Conservation (phyloP, 352 stramenopile genomes). For the Phytopythium oedochilum region DNA sequence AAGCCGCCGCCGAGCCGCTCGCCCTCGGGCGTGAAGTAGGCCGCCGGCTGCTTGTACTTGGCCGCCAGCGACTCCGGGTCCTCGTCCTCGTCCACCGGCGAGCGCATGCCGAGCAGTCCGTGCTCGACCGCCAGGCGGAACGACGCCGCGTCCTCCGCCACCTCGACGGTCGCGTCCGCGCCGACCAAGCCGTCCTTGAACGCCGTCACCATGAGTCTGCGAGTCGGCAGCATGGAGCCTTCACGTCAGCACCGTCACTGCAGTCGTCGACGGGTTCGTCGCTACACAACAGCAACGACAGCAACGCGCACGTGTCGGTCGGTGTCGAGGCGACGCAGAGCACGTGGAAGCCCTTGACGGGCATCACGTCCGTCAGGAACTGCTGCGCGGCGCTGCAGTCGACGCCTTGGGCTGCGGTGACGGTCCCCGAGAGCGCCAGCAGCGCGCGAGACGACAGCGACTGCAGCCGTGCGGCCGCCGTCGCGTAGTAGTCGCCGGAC, state of each 20-base stretch:
- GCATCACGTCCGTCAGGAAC: conserved; percentile 48
- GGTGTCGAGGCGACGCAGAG: conserved; percentile 46
- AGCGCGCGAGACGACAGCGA: conserved; percentile 12
- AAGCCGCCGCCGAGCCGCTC: conserved; percentile 36
- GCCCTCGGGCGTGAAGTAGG: conserved; percentile 57
- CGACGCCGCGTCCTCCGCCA: conserved; percentile 21
- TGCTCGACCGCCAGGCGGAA: conserved; percentile 34
- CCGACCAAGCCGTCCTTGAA: conserved; percentile 54
- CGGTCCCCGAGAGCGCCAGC: conserved; percentile 6
- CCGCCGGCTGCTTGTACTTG: conserved; percentile 67
- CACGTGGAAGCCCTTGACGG: conserved; percentile 71
- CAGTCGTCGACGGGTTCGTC: too few relatives aligned
- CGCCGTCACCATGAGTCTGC: conserved; percentile 39
- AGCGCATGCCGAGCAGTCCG: conserved; percentile 17
- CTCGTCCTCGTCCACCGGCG: conserved; percentile 16
- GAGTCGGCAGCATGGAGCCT: too few relatives aligned
- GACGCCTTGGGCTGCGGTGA: conserved; percentile 8
- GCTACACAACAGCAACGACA: too few relatives aligned
- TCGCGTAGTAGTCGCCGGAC: not conserved
- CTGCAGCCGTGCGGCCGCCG: conserved; percentile 6
- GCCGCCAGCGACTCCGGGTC: conserved; percentile 10
- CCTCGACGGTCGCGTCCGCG: conserved; percentile 15
- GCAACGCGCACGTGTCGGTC: conserved; percentile 37
- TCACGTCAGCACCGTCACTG: too few relatives aligned
- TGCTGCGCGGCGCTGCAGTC: conserved; percentile 30